Base-by-base conservation (phyloP, 495 filamentous ascomycete species). In the Rhypophila decipiens region DNA sequence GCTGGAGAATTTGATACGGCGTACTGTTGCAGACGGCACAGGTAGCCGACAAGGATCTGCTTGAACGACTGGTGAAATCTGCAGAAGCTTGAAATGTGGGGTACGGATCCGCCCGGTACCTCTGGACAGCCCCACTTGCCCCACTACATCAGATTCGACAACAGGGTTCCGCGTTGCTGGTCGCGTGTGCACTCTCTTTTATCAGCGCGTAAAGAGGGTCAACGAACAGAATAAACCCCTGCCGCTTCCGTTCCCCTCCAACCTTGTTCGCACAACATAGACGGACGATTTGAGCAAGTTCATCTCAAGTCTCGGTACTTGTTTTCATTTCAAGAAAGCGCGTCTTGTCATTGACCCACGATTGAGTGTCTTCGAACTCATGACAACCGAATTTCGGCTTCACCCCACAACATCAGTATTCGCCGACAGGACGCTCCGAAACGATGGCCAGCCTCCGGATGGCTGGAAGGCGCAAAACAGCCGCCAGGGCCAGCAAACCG, bases 401-500 rank as follows among this genome's bases (percentile, higher is more conserved):
- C 7, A 31, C 27, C 27, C 27, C 27, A 31, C 13, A 7, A 7
- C 27, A 31, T 31, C 7, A 71, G 71, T 68, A 56, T 50, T 42
- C 58, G 66, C 34, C 67, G 65, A 41, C 58, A 42, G 57, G 59
- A 38, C 51, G 49, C 15, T 59, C 58, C 22, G 60, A 57, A 2
- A 66, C 68, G 29, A 13, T 13, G 27, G 27, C 13, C 27, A n/a
- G n/a, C n/a, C n/a, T n/a, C n/a, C n/a, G n/a, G n/a, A n/a, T n/a
- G n/a, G n/a, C n/a, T n/a, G n/a, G n/a, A n/a, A n/a, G n/a, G n/a
- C n/a, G n/a, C n/a, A n/a, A n/a, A n/a, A 67, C 61, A 5, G 57
- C 57, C 39, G 51, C 46, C 11, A 53, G 62, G 0, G 33, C 53
- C 18, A 64, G 67, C 21, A 49, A 56, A 24, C 22, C 45, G 5